Evolutionary conservation across 768 basidiomycete species (phyloP).

Genomic region (Tylopilus rubrobrunneus): DNA sequence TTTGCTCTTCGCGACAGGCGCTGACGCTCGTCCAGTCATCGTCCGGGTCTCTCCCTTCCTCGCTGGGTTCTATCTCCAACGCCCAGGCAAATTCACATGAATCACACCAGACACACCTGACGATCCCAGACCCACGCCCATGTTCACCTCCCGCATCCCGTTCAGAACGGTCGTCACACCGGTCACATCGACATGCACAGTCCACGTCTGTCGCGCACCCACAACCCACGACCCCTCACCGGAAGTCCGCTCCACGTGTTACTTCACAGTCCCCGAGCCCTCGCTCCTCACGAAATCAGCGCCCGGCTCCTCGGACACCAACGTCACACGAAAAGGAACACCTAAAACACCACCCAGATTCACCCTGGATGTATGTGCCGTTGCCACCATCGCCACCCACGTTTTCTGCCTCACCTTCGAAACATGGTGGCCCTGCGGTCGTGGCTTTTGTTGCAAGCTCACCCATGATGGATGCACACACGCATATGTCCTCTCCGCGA

Average conservation of each 20-base stretch:
- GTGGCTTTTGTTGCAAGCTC: slow-evolving; percentile 22
- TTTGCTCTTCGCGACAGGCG: slow-evolving; percentile 13
- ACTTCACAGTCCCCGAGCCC: slow-evolving; percentile 11
- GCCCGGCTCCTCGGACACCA: slow-evolving; percentile 23
- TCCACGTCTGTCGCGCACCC: slow-evolving; percentile 1
- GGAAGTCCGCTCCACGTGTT: slow-evolving; percentile 4
- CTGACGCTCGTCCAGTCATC: slow-evolving; percentile 24
- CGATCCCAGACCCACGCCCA: slow-evolving; percentile 20
- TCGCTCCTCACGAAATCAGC: slow-evolving; percentile 12
- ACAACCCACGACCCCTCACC: slow-evolving; percentile 7
- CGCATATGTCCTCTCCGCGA: slow-evolving; percentile 10
- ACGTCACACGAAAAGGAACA: slow-evolving; percentile 12
- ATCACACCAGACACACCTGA: slow-evolving; percentile 24
- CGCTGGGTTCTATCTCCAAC: slow-evolving; percentile 28
- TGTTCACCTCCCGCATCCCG: slow-evolving; percentile 2
- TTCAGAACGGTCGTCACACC: slow-evolving; percentile 1
- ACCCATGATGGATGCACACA: slow-evolving; percentile 7
- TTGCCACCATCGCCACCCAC: slow-evolving; percentile 29
- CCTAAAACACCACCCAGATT: slow-evolving; percentile 13
- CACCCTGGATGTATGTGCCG: slow-evolving; percentile 28
- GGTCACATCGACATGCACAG: slow-evolving; percentile 9
- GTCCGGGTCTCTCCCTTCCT: slow-evolving; percentile 26
- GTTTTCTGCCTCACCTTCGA: slow-evolving; percentile 29
- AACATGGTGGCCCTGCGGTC: slow-evolving; percentile 19
- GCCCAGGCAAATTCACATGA: slow-evolving; percentile 22